Evolutionary conservation across 1,139 yeast species (phyloP).

Genomic region (Tardiomyces depauwii): DNA sequence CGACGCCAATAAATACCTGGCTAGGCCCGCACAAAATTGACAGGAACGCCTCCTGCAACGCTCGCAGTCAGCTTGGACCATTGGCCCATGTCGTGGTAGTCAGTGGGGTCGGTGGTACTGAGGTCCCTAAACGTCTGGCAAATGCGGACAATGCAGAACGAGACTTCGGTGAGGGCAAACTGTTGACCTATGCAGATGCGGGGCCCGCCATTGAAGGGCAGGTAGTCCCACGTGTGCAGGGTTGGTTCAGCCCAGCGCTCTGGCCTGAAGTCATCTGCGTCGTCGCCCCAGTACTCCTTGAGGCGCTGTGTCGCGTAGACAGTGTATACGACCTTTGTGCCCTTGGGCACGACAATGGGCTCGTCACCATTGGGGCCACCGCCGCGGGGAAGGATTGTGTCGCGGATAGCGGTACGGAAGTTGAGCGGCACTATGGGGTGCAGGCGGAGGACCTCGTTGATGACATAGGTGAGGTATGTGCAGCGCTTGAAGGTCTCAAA

Average conservation of each 20-base stretch:
- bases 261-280: conserved; percentile 35
- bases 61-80: conserved; percentile 4
- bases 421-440: conserved; percentile 49
- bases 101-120: conserved; percentile 1
- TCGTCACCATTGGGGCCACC: conserved; percentile 36
- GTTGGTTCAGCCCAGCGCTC: conserved; percentile 33
- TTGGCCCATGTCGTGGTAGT: conserved; percentile 1
- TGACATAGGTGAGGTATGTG: conserved; percentile 35
- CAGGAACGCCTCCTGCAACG: conserved; percentile 6
- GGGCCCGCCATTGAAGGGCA: conserved; percentile 51
- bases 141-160: conserved; percentile 35
- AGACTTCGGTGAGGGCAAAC: conserved; percentile 44
- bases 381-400: conserved; percentile 41
- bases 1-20: not conserved
- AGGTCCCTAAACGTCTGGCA: conserved; percentile 19
- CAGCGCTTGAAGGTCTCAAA: conserved; percentile 42
- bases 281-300: conserved; percentile 35
- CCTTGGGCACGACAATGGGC: conserved; percentile 39
- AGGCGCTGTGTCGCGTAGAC: conserved; percentile 38
- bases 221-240: conserved; percentile 32
- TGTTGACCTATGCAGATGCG: conserved; percentile 48
- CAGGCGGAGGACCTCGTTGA: conserved; percentile 42
- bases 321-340: conserved; percentile 35
- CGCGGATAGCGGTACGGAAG: conserved; percentile 34
- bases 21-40: conserved; percentile 1